phyloP scores from a whole-genome alignment of 2,329 filamentous ascomycete genomes.

The Ascochyta pisi region DNA sequence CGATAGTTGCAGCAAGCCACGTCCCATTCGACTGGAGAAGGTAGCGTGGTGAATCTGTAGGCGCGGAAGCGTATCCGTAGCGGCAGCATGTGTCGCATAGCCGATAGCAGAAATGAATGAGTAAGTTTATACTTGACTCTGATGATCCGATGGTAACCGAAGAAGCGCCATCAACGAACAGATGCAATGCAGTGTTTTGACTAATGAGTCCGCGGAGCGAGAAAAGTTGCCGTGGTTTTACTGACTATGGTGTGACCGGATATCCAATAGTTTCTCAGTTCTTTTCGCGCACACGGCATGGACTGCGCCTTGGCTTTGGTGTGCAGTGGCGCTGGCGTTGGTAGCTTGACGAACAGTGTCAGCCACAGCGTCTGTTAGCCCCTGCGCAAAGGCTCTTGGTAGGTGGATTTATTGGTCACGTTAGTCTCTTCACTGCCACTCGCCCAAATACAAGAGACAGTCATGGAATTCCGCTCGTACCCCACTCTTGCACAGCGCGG shows the following conservation, averaged over 20 bases:
- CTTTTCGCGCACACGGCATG: not conserved
- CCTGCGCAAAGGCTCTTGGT: not conserved
- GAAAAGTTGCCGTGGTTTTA: too few species aligned
- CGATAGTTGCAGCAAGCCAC: not conserved
- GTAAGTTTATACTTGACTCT: not conserved
- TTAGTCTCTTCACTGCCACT: not conserved
- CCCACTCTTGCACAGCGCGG: not conserved
- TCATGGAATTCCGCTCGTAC: not conserved
- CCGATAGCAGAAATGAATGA: not conserved
- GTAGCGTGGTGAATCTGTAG: not conserved
- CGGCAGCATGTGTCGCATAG: not conserved
- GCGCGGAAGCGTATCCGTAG: conserved; percentile 1
- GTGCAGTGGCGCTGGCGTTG: not conserved
- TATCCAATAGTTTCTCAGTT: not conserved
- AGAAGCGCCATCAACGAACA: not conserved
- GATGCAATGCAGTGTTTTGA: too few species aligned
- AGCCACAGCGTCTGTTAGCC: conserved; percentile 10
- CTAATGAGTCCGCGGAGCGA: not conserved
- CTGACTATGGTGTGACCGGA: not conserved
- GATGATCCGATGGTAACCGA: too few species aligned
- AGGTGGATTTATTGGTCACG: not conserved
- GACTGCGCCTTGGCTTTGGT: not conserved
- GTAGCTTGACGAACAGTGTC: not conserved
- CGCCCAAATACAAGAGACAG: not conserved
- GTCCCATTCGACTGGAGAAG: not conserved